phyloP scores from a whole-genome alignment of 352 stramenopile genomes.

The Phytopythium sindhum region DNA sequence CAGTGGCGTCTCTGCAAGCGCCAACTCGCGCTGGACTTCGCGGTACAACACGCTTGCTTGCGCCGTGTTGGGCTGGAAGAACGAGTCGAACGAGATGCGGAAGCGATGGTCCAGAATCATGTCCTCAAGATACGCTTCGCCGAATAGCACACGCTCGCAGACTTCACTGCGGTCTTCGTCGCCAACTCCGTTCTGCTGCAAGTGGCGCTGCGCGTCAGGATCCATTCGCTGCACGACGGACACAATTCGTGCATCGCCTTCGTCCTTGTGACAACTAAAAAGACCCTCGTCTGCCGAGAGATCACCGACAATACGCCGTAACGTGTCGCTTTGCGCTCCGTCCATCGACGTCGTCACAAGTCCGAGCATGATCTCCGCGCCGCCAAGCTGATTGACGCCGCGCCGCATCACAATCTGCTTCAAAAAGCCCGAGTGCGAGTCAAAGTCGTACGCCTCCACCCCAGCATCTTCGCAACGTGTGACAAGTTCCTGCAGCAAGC shows the following conservation, averaged over 20 bases:
- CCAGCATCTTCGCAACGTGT: slow-evolving; percentile 21
- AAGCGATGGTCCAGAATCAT: slow-evolving; percentile 59
- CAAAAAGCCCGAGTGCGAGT: slow-evolving; percentile 50
- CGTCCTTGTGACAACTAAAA: not conserved
- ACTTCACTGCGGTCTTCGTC: not conserved
- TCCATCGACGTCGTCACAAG: slow-evolving; percentile 56
- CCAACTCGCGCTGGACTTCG: slow-evolving; percentile 42
- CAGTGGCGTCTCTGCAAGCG: slow-evolving; percentile 25
- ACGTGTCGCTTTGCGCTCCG: slow-evolving; percentile 22
- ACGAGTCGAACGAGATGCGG: slow-evolving; percentile 66
- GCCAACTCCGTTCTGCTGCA: not conserved
- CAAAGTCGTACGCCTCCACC: slow-evolving; percentile 58
- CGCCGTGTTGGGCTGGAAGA: slow-evolving; percentile 75
- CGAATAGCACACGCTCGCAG: slow-evolving; percentile 41
- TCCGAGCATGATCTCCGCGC: slow-evolving; percentile 56
- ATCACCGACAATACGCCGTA: slow-evolving; percentile 30
- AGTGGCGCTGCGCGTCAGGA: slow-evolving; percentile 52
- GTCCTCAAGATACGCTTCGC: slow-evolving; percentile 45
- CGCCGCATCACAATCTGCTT: slow-evolving; percentile 68
- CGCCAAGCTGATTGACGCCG: slow-evolving; percentile 21
- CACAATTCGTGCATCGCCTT: slow-evolving; percentile 23
- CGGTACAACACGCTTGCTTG: slow-evolving; percentile 57
- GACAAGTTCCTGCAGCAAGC: slow-evolving; percentile 34
- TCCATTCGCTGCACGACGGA: slow-evolving; percentile 67
- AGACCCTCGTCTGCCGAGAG: slow-evolving; percentile 14